Conservation (phyloP, 2,329 filamentous ascomycete species). For the Penicillium digitatum region DNA sequence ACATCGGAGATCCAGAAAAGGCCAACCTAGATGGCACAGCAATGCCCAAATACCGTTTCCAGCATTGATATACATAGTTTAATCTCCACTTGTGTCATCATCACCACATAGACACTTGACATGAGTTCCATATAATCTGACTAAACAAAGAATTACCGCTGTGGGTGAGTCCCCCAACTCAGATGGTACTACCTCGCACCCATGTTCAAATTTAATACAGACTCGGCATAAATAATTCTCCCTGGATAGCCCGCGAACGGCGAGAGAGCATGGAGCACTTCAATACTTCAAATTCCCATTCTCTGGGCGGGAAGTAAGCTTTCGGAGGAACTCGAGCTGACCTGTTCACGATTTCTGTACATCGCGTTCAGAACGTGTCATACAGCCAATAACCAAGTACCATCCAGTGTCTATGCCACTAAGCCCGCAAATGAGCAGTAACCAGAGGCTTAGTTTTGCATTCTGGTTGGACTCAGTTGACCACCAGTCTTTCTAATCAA, state of each 20-base stretch:
- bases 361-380: no score
- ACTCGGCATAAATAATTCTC: neutral
- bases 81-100: neutral
- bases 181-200: neutral
- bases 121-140: neutral
- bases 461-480: neutral
- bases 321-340: neutral
- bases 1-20: neutral
- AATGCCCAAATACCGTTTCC: neutral
- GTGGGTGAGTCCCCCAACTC: neutral
- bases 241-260: neutral
- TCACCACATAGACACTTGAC: neutral
- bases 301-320: conserved; percentile 4
- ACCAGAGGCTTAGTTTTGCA: no score
- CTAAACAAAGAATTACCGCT: neutral
- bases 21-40: neutral
- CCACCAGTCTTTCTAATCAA: neutral
- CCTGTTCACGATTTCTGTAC: neutral
- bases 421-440: neutral
- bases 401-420: neutral
- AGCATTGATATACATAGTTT: neutral
- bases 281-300: neutral
- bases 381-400: neutral
- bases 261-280: neutral
- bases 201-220: neutral